Percentiles rank a stretch among this genome's conserved stretches.
phyloP scores from a whole-genome alignment of 371 early-diverging fungal genomes.

The Rhizopus delemar region DNA sequence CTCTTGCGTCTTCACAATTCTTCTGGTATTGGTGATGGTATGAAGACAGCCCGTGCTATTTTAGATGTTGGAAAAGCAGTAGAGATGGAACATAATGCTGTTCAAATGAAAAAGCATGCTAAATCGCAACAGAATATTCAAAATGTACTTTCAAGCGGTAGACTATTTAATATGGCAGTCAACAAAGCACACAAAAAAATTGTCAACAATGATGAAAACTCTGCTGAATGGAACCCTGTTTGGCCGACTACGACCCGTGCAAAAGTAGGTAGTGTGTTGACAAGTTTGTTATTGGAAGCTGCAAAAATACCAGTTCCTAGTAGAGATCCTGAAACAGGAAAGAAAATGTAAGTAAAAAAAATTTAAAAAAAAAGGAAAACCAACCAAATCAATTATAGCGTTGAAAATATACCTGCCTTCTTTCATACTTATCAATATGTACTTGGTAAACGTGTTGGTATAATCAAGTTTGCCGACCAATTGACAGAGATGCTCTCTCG shows the following conservation, averaged over 20 bases:
- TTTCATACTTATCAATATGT: constrained; percentile 69
- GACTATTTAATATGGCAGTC: constrained; percentile 78
- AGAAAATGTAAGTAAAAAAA: constrained; percentile 42
- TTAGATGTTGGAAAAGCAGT: constrained; percentile 76
- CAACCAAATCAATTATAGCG: constrained; percentile 12
- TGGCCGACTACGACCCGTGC: constrained; percentile 69
- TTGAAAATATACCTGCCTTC: constrained; percentile 79
- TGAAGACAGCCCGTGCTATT: constrained; percentile 66
- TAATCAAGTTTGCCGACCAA: constrained; percentile 71
- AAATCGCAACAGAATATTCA: constrained; percentile 52
- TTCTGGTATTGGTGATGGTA: constrained; percentile 63
- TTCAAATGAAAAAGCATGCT: constrained; percentile 62
- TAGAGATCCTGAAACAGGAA: constrained; percentile 58
- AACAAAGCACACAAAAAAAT: constrained; percentile 68
- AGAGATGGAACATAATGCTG: constrained; percentile 83
- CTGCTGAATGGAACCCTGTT: constrained; percentile 60
- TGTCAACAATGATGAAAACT: constrained; percentile 38
- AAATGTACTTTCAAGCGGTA: constrained; percentile 66
- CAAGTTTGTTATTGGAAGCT: constrained; percentile 71
- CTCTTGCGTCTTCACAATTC: constrained; percentile 67
- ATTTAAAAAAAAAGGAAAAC: too few relatives aligned
- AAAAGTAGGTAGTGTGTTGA: constrained; percentile 68
- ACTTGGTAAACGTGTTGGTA: constrained; percentile 72
- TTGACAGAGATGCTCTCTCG: constrained; percentile 71
- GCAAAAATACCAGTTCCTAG: constrained; percentile 71